phyloP scores from a whole-genome alignment of 2,329 filamentous ascomycete species.

The Hirsutella thompsonii region DNA sequence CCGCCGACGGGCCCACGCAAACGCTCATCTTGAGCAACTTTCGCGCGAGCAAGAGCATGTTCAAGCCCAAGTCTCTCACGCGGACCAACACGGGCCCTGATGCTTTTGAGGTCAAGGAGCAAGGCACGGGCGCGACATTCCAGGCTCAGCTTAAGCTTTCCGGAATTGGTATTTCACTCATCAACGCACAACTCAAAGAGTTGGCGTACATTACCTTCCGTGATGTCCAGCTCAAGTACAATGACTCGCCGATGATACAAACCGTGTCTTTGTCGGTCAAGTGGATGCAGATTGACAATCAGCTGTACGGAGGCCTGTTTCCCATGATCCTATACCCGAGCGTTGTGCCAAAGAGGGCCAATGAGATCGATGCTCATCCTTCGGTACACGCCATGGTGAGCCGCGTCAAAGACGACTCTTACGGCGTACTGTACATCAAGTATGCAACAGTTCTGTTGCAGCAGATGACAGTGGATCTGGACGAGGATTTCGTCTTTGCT shows the following conservation, averaged over 20 bases:
- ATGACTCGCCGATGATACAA: slow-evolving; percentile 87
- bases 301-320: slow-evolving; percentile 96
- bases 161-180: slow-evolving; percentile 82
- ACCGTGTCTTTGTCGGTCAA: slow-evolving; percentile 84
- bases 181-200: slow-evolving; percentile 86
- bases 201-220: slow-evolving; percentile 87
- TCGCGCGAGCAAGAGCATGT: slow-evolving; percentile 83
- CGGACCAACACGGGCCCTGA: slow-evolving; percentile 37
- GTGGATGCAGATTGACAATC: slow-evolving; percentile 98
- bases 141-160: slow-evolving; percentile 78
- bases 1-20: slow-evolving; percentile 89
- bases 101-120: slow-evolving; percentile 81
- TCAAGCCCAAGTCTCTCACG: slow-evolving; percentile 45
- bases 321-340: slow-evolving; percentile 94
- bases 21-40: slow-evolving; percentile 91
- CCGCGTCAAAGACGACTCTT: slow-evolving; percentile 94
- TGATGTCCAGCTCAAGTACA: slow-evolving; percentile 82
- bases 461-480: slow-evolving; percentile 95
- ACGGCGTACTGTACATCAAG: slow-evolving; percentile 96
- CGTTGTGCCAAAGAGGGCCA: slow-evolving; percentile 91
- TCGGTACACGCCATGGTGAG: slow-evolving; percentile 88
- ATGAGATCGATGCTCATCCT: slow-evolving; percentile 91
- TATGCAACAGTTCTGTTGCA: slow-evolving; percentile 89
- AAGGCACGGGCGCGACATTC: slow-evolving; percentile 80
- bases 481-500: slow-evolving; percentile 96